Percentiles rank a stretch among this genome's conserved stretches.
Evolutionary conservation across 169 alveolate species (phyloP).

Genomic region (Besnoitia besnoiti): DNA sequence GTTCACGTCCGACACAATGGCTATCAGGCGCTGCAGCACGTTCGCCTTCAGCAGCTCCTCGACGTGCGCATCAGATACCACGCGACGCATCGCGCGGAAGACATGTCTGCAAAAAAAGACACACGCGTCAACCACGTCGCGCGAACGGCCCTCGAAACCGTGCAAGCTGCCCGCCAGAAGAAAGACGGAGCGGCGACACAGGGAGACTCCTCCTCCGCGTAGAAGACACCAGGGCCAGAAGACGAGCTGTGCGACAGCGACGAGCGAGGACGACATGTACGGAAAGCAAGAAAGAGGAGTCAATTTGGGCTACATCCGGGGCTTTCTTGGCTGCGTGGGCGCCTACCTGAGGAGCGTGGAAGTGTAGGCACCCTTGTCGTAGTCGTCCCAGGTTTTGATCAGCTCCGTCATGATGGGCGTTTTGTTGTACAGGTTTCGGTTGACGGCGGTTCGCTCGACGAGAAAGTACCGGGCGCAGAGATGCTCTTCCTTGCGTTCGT

Average conservation of each 20-base stretch:
- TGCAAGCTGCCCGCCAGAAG: no score
- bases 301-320: no score
- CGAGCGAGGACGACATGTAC: no score
- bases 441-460: constrained; percentile 69
- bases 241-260: no score
- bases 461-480: constrained; percentile 57
- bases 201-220: no score
- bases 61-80: constrained; percentile 66
- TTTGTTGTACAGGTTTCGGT: constrained; percentile 64
- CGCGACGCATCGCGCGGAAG: constrained; percentile 69
- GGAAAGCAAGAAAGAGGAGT: background rate
- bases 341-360: constrained; percentile 58
- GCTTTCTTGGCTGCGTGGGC: no score
- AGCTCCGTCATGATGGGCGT: constrained; percentile 66
- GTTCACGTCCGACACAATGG: constrained; percentile 57
- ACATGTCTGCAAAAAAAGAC: constrained; percentile 37
- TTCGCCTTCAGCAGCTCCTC: constrained; percentile 67
- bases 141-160: no score
- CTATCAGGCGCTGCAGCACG: constrained; percentile 66
- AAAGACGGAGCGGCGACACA: no score
- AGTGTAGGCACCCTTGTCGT: constrained; percentile 60
- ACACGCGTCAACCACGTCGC: no score
- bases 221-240: background rate
- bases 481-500: constrained; percentile 65
- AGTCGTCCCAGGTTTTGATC: constrained; percentile 64